Base-by-base conservation (phyloP, 768 basidiomycete species). In the Termitomyces sp. region DNA sequence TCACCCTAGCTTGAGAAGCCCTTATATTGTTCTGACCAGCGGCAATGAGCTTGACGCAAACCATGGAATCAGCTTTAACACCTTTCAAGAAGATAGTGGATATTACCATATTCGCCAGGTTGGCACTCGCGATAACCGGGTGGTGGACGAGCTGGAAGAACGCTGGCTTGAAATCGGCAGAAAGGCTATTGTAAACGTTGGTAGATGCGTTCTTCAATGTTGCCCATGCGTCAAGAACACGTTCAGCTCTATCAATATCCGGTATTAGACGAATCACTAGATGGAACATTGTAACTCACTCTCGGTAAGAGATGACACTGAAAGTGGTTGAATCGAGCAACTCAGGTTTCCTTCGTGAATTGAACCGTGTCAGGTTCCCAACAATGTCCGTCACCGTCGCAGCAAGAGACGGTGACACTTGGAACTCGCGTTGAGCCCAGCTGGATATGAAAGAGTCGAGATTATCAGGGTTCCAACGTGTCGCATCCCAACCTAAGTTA, bases 361-460 rank as follows among this genome's bases (percentile, higher is more conserved):
- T 85, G 70, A 77, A 82, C 35, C 75, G 71, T 11, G 82, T 83
- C 47, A 83, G 63, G 63, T 85, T 84, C 16, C 70, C 77, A 28
- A 88, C 75, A 54, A 89, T 79, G 48, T 75, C 72, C 0, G 78
- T 71, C 8, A 87, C 77, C 3, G 69, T 71, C 0, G 64, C 65
- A 0, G 83, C 75, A 45, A 77, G 71, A 7, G 66, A 59, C 8
- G 67, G 49, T 3, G 73, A 68, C 6, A 84, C 43, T 41, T 79
- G 82, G 63, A 87, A 88, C 66, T 89, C 87, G 24, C 86, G 77
- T 56, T 79, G 72, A 0, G 86, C 86, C 86, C 86, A 90, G 33
- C 64, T 62, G 5, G 69, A 71, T 45, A 85, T 78, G 67, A 79
- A 88, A 26, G 66, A 70, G 49, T 80, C 69, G 36, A 85, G 64